These are phyloP conservation scores for Neoascochyta sp. DNA, from an alignment of 2,329 filamentous ascomycete species.

Conservation along the genomic window DNA sequence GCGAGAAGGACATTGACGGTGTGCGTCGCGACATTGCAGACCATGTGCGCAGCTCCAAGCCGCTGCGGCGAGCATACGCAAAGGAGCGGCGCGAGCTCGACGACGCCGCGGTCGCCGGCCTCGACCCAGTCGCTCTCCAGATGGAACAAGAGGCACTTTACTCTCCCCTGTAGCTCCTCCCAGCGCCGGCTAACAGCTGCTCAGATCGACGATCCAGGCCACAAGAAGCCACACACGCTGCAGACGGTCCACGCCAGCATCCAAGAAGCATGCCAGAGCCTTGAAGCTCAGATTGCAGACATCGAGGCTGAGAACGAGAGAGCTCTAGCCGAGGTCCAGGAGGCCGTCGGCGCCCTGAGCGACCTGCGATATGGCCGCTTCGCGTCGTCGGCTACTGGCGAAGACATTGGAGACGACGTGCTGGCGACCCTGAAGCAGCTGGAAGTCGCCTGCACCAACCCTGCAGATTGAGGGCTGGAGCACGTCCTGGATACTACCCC, in stretches of 20 bases:
- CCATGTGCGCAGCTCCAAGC: constrained; percentile 61
- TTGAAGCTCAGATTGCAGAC: constrained; percentile 65
- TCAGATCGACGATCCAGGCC: constrained; percentile 55
- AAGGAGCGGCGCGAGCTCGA: constrained; percentile 53
- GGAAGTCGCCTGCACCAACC: constrained; percentile 55
- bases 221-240: constrained; percentile 57
- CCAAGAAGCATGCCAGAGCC: constrained; percentile 59
- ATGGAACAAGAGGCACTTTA: constrained; percentile 45
- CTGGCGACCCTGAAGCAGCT: constrained; percentile 63
- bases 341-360: constrained; percentile 69
- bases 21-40: constrained; percentile 62
- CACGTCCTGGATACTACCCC: too few relatives aligned
- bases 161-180: not conserved
- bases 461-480: constrained; percentile 19
- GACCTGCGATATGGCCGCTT: constrained; percentile 79
- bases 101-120: constrained; percentile 49
- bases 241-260: constrained; percentile 65
- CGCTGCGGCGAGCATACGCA: constrained; percentile 56
- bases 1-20: constrained; percentile 63
- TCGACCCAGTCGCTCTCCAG: constrained; percentile 61
- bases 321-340: constrained; percentile 59
- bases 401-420: constrained; percentile 62
- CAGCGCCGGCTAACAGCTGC: constrained; percentile 7
- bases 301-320: constrained; percentile 62
- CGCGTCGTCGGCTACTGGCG: constrained; percentile 48